These are phyloP conservation scores for Tylopilus felleus DNA, from an alignment of 768 basidiomycete species.

Conservation along the genomic window DNA sequence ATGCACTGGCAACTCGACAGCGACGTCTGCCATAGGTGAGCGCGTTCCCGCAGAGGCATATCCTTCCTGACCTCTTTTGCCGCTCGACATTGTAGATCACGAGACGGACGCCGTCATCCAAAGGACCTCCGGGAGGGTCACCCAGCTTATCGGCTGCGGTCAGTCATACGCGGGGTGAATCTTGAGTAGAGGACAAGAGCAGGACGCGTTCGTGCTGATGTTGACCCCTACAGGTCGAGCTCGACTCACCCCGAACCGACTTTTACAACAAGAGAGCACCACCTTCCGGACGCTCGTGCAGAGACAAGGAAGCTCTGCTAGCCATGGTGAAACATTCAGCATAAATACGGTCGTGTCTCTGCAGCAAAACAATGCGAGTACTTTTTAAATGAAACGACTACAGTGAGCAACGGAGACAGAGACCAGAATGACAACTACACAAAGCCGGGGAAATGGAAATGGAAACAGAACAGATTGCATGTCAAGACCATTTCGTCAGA, in stretches of 20 bases:
- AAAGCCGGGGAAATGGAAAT: background rate
- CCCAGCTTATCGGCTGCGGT: background rate
- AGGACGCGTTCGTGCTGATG: background rate
- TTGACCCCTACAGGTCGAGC: background rate
- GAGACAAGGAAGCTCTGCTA: constrained; percentile 2
- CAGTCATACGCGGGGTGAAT: constrained; percentile 8
- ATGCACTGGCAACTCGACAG: too few species aligned
- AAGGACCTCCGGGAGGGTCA: background rate
- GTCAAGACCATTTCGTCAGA: background rate
- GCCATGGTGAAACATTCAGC: constrained; percentile 1
- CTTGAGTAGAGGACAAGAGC: background rate
- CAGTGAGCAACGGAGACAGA: background rate
- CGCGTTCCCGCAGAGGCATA: background rate
- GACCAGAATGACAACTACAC: background rate
- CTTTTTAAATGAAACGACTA: constrained; percentile 1
- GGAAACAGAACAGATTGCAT: constrained; percentile 2
- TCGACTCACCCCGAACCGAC: constrained; percentile 5
- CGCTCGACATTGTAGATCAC: too few species aligned
- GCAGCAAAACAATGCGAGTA: constrained; percentile 8
- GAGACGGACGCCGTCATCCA: background rate
- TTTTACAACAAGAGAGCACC: background rate
- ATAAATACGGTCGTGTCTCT: background rate
- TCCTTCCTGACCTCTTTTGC: too few species aligned
- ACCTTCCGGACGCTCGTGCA: constrained; percentile 1
- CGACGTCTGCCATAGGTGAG: constrained; percentile 11